Percentiles rank a stretch among this genome's conserved stretches.
Conservation (phyloP, 2,329 filamentous ascomycete genomes). For the Cladosporium sp. region DNA sequence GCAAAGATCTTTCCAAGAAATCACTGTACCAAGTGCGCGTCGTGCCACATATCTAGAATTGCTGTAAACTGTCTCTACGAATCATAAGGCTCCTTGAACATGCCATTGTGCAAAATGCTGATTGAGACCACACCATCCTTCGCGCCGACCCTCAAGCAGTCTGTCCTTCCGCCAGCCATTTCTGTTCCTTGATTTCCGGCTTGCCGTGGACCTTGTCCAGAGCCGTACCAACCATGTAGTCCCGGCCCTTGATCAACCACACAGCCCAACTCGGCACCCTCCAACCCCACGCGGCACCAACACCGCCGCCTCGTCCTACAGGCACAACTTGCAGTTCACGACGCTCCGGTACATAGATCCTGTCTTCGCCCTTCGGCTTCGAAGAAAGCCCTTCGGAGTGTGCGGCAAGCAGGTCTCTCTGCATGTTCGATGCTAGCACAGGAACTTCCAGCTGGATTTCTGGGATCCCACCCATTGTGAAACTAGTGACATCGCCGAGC, state of each 20-base stretch:
- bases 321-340: constrained; percentile 42
- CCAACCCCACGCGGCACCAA: constrained; percentile 41
- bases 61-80: not conserved
- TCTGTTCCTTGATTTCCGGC: constrained; percentile 7
- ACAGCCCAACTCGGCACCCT: constrained; percentile 41
- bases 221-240: constrained; percentile 37
- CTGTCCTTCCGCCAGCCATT: constrained; percentile 21
- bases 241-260: constrained; percentile 40
- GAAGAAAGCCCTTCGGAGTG: constrained; percentile 21
- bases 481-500: constrained; percentile 45
- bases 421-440: constrained; percentile 43
- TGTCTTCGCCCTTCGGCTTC: constrained; percentile 31
- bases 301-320: constrained; percentile 40
- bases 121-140: not conserved
- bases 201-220: constrained; percentile 23
- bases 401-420: constrained; percentile 42
- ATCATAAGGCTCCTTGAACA: not conserved
- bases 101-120: not conserved
- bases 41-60: not conserved
- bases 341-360: constrained; percentile 35
- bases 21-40: not conserved
- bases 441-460: constrained; percentile 41
- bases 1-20: not conserved
- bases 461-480: constrained; percentile 40
- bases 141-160: not conserved